Percentiles rank a stretch among this genome's conserved stretches.
Conservation (phyloP, 148 eudicot genomes). For the Chenopodium berlandieri region DNA sequence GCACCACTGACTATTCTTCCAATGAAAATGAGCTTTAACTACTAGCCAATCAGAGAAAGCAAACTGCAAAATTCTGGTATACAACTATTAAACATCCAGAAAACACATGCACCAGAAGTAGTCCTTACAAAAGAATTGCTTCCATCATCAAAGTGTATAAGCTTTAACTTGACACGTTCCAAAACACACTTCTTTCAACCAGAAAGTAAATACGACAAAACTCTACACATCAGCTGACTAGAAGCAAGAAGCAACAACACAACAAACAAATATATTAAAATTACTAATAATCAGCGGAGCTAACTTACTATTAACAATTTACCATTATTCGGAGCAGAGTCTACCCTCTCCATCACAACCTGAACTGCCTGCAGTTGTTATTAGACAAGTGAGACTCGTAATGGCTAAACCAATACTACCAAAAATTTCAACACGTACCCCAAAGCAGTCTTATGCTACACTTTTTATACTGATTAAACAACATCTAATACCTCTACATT, state of each 20-base stretch:
- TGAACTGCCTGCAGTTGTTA: background rate
- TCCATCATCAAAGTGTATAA: background rate
- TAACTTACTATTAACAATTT: background rate
- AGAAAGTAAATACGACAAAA: background rate
- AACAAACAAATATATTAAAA: background rate
- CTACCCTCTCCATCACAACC: slow-evolving; percentile 18
- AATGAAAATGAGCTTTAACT: background rate
- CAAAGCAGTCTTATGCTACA: background rate
- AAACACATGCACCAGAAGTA: background rate
- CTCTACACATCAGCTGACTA: background rate
- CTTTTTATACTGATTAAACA: background rate
- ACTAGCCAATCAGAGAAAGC: background rate
- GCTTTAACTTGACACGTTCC: background rate
- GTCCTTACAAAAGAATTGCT: background rate
- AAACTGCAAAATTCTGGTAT: background rate
- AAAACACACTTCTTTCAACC: background rate
- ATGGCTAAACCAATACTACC: background rate
- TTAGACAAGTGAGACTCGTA: background rate
- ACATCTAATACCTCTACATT: slow-evolving; percentile 29
- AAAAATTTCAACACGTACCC: background rate
- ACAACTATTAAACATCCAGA: background rate
- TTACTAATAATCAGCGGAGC: background rate
- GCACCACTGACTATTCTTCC: background rate
- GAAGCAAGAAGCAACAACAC: background rate
- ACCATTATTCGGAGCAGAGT: background rate